Percentiles rank a stretch among this genome's conserved stretches.
phyloP scores from a whole-genome alignment of 768 basidiomycete genomes.

The Phaeotremella skinneri region DNA sequence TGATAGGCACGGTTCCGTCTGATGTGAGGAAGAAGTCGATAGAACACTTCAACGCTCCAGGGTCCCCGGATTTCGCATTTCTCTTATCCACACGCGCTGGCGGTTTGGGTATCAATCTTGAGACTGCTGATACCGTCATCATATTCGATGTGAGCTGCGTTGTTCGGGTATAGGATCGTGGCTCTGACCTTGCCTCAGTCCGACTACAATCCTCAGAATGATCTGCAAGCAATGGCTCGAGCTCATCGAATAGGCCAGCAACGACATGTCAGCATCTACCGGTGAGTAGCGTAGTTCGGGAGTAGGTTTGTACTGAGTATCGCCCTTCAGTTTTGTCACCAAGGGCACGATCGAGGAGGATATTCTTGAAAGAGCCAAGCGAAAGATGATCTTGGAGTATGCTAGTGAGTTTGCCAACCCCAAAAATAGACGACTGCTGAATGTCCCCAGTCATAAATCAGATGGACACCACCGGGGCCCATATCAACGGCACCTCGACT shows the following conservation, averaged over 20 bases:
- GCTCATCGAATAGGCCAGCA: conserved; percentile 99
- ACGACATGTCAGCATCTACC: conserved; percentile 96
- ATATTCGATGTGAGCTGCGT: conserved; percentile 70
- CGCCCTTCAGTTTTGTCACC: conserved; percentile 66
- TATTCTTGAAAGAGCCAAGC: conserved; percentile 93
- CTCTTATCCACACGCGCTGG: conserved; percentile 94
- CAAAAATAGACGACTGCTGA: background rate
- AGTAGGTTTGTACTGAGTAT: background rate
- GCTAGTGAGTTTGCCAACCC: conserved; percentile 70
- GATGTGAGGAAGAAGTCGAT: conserved; percentile 93
- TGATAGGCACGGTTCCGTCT: conserved; percentile 65
- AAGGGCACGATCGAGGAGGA: conserved; percentile 99
- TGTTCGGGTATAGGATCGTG: conserved; percentile 1
- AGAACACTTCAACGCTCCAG: conserved; percentile 91
- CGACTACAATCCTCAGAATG: conserved; percentile 98
- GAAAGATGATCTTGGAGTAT: conserved; percentile 99
- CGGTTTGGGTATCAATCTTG: conserved; percentile 96
- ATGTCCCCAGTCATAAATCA: conserved; percentile 89
- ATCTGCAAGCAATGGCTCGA: conserved; percentile 97
- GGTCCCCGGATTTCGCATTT: conserved; percentile 94
- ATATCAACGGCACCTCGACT: conserved; percentile 70
- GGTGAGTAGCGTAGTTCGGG: conserved; percentile 42
- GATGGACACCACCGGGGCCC: conserved; percentile 98
- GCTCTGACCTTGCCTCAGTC: conserved; percentile 59
- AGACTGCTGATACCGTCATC: conserved; percentile 97